Evolutionary conservation across 257 asterid species (phyloP).

Genomic region (Plantago major): DNA sequence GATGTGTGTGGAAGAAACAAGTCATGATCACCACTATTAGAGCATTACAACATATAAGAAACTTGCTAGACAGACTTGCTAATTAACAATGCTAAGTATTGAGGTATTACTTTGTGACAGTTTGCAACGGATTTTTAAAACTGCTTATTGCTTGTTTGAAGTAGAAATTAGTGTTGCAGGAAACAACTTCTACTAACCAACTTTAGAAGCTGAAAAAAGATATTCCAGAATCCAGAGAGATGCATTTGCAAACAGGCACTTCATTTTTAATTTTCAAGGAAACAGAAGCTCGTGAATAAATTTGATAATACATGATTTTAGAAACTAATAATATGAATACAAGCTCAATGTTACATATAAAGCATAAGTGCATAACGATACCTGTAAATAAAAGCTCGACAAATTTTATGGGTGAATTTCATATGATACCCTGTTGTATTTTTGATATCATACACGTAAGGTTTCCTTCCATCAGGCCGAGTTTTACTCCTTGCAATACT

Average conservation of each 20-base stretch:
- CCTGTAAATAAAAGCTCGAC: conserved; percentile 16
- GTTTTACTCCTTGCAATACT: conserved; percentile 9
- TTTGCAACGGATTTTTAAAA: too few species aligned
- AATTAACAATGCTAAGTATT: too few species aligned
- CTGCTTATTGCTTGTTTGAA: too few species aligned
- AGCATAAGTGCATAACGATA: background rate
- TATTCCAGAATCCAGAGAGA: too few species aligned
- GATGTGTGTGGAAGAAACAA: conserved; percentile 21
- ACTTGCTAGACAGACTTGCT: background rate
- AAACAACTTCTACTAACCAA: too few species aligned
- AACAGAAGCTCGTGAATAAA: too few species aligned
- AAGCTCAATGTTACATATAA: background rate
- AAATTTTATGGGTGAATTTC: conserved; percentile 2
- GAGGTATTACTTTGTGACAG: too few species aligned
- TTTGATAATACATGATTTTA: too few species aligned
- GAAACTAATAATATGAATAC: background rate
- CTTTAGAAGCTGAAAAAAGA: too few species aligned
- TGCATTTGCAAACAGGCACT: too few species aligned
- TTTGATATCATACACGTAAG: background rate
- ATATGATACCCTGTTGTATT: conserved; percentile 4
- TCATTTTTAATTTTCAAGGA: too few species aligned
- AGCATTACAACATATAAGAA: background rate
- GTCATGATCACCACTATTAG: conserved; percentile 33
- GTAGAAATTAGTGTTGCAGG: too few species aligned
- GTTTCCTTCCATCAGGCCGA: background rate